A percentile compares a stretch with the other conserved stretches of the same genome.
phyloP scores from a whole-genome alignment of 257 asterid species.

The Przewalskia tangutica region DNA sequence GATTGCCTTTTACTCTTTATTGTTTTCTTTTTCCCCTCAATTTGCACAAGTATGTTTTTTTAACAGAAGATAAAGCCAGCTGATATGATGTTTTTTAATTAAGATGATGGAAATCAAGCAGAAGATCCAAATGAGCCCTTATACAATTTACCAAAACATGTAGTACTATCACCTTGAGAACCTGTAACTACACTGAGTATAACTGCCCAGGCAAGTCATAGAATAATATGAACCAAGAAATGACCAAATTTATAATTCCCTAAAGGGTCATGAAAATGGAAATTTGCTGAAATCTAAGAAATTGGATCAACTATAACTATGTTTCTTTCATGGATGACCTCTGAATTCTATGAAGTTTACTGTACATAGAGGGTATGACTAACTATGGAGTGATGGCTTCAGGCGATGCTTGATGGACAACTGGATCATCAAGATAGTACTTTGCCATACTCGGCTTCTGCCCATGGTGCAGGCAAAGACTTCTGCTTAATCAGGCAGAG shows the following conservation, averaged over 20 bases:
- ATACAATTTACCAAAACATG: too few relatives aligned
- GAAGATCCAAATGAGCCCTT: too few relatives aligned
- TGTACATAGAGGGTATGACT: background rate
- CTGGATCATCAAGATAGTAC: conserved; percentile 63
- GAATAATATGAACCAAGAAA: background rate
- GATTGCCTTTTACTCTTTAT: too few relatives aligned
- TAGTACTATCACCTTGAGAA: background rate
- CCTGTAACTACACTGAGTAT: background rate
- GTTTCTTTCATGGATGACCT: background rate
- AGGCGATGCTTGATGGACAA: conserved; percentile 24
- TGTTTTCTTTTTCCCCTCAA: too few relatives aligned
- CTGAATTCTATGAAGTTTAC: background rate
- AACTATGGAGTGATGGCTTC: conserved; percentile 11
- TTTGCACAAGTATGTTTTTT: too few relatives aligned
- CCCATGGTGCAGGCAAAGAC: conserved; percentile 85
- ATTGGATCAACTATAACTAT: too few relatives aligned
- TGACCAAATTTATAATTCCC: background rate
- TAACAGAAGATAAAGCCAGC: too few relatives aligned
- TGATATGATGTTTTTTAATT: too few relatives aligned
- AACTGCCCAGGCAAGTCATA: background rate
- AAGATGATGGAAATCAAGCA: too few relatives aligned
- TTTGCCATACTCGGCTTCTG: conserved; percentile 81
- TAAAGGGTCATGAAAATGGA: background rate
- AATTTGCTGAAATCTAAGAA: too few relatives aligned
- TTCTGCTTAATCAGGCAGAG: conserved; percentile 33